Percentiles rank a stretch among this genome's conserved stretches.
Evolutionary conservation across 1,139 yeast genomes (phyloP).

Genomic region (Scheffersomyces parashehatae): DNA sequence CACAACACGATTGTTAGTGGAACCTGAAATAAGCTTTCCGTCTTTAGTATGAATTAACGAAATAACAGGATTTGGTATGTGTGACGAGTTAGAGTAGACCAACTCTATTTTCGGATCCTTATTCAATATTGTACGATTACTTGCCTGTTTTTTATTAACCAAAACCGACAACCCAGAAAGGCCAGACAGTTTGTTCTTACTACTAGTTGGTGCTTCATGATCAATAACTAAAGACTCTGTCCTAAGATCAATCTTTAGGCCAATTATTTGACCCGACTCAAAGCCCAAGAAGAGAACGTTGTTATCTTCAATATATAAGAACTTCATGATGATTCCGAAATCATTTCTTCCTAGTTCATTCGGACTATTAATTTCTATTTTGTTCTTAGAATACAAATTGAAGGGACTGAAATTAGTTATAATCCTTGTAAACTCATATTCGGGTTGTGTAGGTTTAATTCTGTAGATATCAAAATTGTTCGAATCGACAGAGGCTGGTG

Average conservation of each 20-base stretch:
- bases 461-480: conserved; percentile 54
- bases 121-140: conserved; percentile 18
- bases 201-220: conserved; percentile 1
- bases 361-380: conserved; percentile 12
- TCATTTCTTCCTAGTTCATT: conserved; percentile 29
- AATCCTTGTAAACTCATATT: conserved; percentile 24
- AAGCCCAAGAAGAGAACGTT: conserved; percentile 46
- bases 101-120: conserved; percentile 20
- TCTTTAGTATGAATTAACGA: conserved; percentile 26
- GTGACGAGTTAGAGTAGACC: conserved; percentile 26
- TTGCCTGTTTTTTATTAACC: background rate
- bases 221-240: conserved; percentile 1
- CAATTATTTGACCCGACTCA: conserved; percentile 57
- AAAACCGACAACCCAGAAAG: conserved; percentile 1
- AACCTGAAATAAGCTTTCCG: conserved; percentile 39
- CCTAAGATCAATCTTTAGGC: conserved; percentile 21
- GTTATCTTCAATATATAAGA: conserved; percentile 29
- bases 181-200: background rate
- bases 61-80: conserved; percentile 54
- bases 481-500: conserved; percentile 57
- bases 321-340: conserved; percentile 58
- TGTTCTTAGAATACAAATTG: conserved; percentile 12
- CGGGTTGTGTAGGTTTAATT: conserved; percentile 16
- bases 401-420: conserved; percentile 27
- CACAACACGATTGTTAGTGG: conserved; percentile 36